Base-by-base conservation (phyloP, 176 grass and related monocot genomes). In the Dactylis glomerata region DNA sequence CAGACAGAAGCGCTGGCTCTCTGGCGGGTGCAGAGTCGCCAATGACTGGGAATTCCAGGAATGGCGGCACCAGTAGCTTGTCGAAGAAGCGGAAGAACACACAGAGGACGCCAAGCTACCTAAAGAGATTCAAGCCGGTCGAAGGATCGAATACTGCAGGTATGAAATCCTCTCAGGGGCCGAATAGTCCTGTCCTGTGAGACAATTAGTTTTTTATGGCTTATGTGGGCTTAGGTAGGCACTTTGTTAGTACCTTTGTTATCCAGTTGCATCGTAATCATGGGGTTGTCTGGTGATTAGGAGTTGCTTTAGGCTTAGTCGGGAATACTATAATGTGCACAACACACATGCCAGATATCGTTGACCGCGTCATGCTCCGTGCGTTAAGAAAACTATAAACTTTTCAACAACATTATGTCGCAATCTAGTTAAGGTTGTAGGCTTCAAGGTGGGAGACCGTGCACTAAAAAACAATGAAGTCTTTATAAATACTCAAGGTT, bases 31-130 rank as follows among this genome's bases (percentile, higher is more conserved):
- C 49, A 11, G 23, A 69, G 66, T 45, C 34, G 36, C 63, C n/a
- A 5, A 40, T 0, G 10, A 28, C 24, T 10, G 72, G 49, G 22
- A 31, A 12, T 0, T 14, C 0, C n/a, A 55, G 12, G 40, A 24
- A 12, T 22, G 6, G 26, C 37, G 52, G 13, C 27, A 27, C n/a
- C 10, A 14, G 8, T 50, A n/a, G 5, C 28, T 58, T 23, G 33
- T 50, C 79, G 1, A 86, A 44, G 6, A 92, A 86, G 74, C 47
- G 73, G 23, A 86, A 41, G 65, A 50, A 57, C 63, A 59, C 72
- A 42, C 50, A 78, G 77, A 9, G 8, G 7, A 10, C n/a, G 3
- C 56, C 4, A 24, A 66, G 12, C 23, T 92, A 92, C 55, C 1
- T 80, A n/a, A 8, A 44, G 19, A n/a, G 19, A 34, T 82, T 88